Evolutionary conservation across 768 basidiomycete species (phyloP).

Genomic region (Grammothele lineata): DNA sequence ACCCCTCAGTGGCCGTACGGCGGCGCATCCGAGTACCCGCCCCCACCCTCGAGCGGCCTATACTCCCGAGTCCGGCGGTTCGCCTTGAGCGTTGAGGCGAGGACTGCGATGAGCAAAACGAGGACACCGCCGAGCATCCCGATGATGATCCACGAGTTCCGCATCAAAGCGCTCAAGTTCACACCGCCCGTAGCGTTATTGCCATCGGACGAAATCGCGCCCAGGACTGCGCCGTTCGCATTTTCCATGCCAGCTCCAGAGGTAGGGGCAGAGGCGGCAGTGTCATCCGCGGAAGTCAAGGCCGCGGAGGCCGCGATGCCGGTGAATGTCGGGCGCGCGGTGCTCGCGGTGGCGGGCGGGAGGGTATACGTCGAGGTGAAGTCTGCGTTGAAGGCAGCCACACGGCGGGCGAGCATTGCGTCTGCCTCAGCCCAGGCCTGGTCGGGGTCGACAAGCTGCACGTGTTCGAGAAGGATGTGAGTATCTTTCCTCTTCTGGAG

Average conservation of each 20-base stretch:
- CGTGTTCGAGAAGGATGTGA: not conserved
- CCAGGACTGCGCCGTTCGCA: not conserved
- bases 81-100: not conserved
- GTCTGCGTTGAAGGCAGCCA: not conserved
- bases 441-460: not conserved
- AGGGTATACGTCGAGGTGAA: not conserved
- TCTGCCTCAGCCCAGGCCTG: conserved; percentile 7
- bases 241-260: too few relatives aligned
- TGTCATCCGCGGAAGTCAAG: not conserved
- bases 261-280: too few relatives aligned
- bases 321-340: not conserved
- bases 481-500: not conserved
- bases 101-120: conserved; percentile 1
- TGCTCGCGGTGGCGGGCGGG: not conserved
- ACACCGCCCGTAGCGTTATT: not conserved
- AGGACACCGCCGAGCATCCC: conserved; percentile 6
- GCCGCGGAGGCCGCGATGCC: not conserved
- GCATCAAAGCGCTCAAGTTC: not conserved
- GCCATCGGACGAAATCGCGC: not conserved
- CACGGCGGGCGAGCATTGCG: not conserved
- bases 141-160: conserved; percentile 8
- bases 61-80: not conserved
- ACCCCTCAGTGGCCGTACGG: too few relatives aligned
- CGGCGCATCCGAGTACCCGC: too few relatives aligned
- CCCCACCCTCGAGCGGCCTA: not conserved